phyloP scores from a whole-genome alignment of 176 grass and related monocot genomes.

The Carex parvula region DNA sequence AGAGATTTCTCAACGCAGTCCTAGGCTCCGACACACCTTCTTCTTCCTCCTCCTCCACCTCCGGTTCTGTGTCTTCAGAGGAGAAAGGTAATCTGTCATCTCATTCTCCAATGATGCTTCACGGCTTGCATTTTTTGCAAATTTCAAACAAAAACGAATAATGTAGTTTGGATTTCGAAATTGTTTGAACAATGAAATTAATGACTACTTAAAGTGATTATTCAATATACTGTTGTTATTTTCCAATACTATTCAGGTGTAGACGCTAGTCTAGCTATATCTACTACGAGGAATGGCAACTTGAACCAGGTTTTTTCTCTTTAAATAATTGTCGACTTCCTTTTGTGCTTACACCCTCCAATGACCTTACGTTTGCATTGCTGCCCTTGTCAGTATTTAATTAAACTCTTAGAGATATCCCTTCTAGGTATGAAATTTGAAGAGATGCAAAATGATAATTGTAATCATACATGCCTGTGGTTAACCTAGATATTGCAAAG shows the following conservation, averaged over 20 bases:
- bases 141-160: background rate
- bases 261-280: constrained; percentile 1
- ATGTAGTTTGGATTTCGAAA: background rate
- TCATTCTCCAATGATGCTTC: background rate
- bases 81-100: constrained; percentile 5
- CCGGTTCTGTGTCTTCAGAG: background rate
- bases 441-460: no score
- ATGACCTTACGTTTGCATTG: constrained; percentile 3
- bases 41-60: constrained; percentile 4
- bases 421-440: background rate
- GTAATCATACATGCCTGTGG: no score
- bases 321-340: background rate
- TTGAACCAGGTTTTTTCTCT: background rate
- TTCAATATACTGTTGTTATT: background rate
- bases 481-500: background rate
- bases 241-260: background rate
- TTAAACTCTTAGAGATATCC: background rate
- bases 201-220: background rate
- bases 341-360: constrained; percentile 8
- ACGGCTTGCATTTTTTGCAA: background rate
- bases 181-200: background rate
- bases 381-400: background rate
- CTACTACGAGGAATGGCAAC: background rate
- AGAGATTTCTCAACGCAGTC: constrained; percentile 54
- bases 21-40: constrained; percentile 48